Percentiles rank a stretch among this genome's conserved stretches.
These are phyloP conservation scores for Ustilago bromivora DNA, from an alignment of 1,284 basidiomycete species.

Conservation along the genomic window DNA sequence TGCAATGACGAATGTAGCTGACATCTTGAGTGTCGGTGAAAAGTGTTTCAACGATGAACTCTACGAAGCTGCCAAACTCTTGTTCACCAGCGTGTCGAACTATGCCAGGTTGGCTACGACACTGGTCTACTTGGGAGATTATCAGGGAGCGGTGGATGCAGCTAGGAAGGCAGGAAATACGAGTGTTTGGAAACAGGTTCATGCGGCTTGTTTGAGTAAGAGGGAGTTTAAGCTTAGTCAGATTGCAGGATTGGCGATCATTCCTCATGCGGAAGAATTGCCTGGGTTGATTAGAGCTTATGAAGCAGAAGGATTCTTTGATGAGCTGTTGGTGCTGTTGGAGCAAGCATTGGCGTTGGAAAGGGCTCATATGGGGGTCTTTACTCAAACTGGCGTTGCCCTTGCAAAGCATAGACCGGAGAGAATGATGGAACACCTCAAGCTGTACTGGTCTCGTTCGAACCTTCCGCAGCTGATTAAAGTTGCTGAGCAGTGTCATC, in stretches of 20 bases:
- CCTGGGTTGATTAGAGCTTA: slow-evolving; percentile 84
- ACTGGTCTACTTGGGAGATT: slow-evolving; percentile 97
- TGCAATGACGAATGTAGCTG: slow-evolving; percentile 98
- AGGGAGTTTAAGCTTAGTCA: slow-evolving; percentile 96
- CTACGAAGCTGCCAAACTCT: slow-evolving; percentile 94
- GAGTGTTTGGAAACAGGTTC: slow-evolving; percentile 99
- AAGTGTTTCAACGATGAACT: slow-evolving; percentile 99
- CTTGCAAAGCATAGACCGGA: slow-evolving; percentile 97
- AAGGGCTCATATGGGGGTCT: slow-evolving; percentile 86
- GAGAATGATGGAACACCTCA: slow-evolving; percentile 99
- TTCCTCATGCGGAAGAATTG: slow-evolving; percentile 83
- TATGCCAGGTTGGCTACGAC: slow-evolving; percentile 98
- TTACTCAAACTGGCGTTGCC: slow-evolving; percentile 92
- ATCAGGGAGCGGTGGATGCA: slow-evolving; percentile 97
- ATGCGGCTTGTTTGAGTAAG: slow-evolving; percentile 97
- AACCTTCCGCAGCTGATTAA: slow-evolving; percentile 97
- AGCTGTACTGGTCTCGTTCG: slow-evolving; percentile 95
- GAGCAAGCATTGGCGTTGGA: slow-evolving; percentile 93
- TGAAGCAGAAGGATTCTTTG: slow-evolving; percentile 91
- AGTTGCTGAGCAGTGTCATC: slow-evolving; percentile 92
- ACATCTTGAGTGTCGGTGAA: slow-evolving; percentile 94
- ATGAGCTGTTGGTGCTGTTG: slow-evolving; percentile 89
- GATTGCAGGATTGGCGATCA: slow-evolving; percentile 74
- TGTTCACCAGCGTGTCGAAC: slow-evolving; percentile 97
- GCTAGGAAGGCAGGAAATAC: slow-evolving; percentile 99